phyloP scores from a whole-genome alignment of 2,329 filamentous ascomycete genomes.

The Tolypocladium sp. region DNA sequence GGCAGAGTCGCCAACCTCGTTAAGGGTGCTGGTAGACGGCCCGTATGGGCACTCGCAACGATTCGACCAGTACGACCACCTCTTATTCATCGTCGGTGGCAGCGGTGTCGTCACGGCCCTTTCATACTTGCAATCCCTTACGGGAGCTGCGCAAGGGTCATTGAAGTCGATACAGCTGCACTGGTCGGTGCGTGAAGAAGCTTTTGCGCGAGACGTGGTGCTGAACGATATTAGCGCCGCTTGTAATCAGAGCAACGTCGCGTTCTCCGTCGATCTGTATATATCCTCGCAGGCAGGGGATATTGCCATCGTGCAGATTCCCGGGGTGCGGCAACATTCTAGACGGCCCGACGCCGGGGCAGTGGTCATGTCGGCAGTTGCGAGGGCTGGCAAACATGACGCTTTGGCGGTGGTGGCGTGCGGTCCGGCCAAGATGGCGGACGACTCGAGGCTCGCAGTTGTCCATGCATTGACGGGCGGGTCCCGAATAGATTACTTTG shows the following conservation, averaged over 20 bases:
- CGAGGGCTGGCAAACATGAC: slow-evolving; percentile 7
- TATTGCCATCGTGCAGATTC: neutral
- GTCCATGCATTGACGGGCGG: slow-evolving; percentile 17
- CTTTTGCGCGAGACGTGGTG: slow-evolving; percentile 25
- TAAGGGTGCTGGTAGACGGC: slow-evolving; percentile 32
- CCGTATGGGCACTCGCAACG: slow-evolving; percentile 33
- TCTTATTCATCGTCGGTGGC: slow-evolving; percentile 35
- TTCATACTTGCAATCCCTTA: slow-evolving; percentile 24
- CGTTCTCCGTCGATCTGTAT: slow-evolving; percentile 25
- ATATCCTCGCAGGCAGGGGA: slow-evolving; percentile 13
- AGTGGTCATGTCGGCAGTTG: slow-evolving; percentile 19
- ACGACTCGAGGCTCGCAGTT: slow-evolving; percentile 29
- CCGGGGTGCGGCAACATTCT: slow-evolving; percentile 7
- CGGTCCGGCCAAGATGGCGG: slow-evolving; percentile 34
- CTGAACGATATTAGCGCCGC: slow-evolving; percentile 20
- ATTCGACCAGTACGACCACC: slow-evolving; percentile 25
- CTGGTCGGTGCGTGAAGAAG: slow-evolving; percentile 33
- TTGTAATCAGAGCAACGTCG: slow-evolving; percentile 8
- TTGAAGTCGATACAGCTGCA: slow-evolving; percentile 21
- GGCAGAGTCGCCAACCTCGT: slow-evolving; percentile 1
- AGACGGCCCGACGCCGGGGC: slow-evolving; percentile 22
- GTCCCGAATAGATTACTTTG: slow-evolving; percentile 8
- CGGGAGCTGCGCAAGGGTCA: slow-evolving; percentile 5
- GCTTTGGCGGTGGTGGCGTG: slow-evolving; percentile 33
- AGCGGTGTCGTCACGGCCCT: slow-evolving; percentile 34